Conservation (phyloP, 352 stramenopile species). For the Phytophthora hibernalis region DNA sequence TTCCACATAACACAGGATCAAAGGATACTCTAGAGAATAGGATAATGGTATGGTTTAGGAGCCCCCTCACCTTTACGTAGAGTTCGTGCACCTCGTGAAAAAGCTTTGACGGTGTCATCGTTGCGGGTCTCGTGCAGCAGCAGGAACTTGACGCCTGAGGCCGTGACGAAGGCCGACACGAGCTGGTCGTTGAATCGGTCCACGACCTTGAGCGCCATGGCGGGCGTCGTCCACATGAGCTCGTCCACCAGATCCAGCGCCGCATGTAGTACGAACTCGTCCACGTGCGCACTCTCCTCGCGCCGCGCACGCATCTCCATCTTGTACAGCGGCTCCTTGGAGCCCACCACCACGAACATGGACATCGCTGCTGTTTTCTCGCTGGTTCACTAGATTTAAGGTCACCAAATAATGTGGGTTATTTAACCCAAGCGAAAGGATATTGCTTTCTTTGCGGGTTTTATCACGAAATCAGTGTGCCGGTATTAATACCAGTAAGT, state of each 20-base stretch:
- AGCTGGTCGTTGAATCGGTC: conserved; percentile 98
- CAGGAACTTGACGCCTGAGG: conserved; percentile 96
- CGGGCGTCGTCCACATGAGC: conserved; percentile 93
- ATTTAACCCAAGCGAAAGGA: too few species aligned
- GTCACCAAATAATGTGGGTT: not conserved
- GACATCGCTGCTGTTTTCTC: conserved; percentile 50
- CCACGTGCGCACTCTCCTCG: conserved; percentile 92
- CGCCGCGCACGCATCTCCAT: conserved; percentile 85
- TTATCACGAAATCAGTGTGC: too few species aligned
- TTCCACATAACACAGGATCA: not conserved
- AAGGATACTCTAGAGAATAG: not conserved
- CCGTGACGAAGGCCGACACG: conserved; percentile 96
- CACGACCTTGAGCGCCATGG: conserved; percentile 93
- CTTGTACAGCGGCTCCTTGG: conserved; percentile 89
- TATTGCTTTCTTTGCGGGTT: too few species aligned
- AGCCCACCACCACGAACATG: conserved; percentile 88
- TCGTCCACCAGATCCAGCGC: conserved; percentile 97
- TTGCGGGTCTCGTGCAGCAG: conserved; percentile 95
- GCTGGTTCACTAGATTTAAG: not conserved
- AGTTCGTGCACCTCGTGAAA: conserved; percentile 98
- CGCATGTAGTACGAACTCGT: conserved; percentile 99
- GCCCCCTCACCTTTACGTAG: conserved; percentile 93
- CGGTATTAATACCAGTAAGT: too few species aligned
- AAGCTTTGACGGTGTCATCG: conserved; percentile 96
- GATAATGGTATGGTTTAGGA: not conserved